These are phyloP conservation scores for Carpinus viminea DNA, from an alignment of 306 rosid species.

Conservation along the genomic window DNA sequence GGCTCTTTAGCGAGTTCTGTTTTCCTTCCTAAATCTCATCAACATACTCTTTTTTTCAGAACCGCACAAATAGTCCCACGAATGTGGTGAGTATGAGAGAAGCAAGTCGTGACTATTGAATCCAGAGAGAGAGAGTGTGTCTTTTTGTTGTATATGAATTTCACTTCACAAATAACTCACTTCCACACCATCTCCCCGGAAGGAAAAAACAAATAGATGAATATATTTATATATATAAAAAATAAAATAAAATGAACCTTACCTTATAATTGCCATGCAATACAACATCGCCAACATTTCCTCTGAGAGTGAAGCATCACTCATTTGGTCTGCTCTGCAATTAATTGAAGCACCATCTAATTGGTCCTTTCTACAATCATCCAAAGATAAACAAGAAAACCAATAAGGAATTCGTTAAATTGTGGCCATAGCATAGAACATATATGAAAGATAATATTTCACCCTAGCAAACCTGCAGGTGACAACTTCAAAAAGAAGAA, in stretches of 20 bases:
- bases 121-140: neutral
- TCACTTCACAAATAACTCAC: neutral
- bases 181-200: neutral
- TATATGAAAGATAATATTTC: neutral
- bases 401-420: neutral
- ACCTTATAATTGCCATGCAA: conserved; percentile 85
- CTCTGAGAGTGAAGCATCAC: conserved; percentile 57
- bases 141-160: neutral
- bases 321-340: conserved; percentile 31
- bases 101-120: neutral
- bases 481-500: neutral
- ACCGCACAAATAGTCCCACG: neutral
- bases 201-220: neutral
- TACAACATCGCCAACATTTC: conserved; percentile 74
- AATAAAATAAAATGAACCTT: conserved; percentile 17
- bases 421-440: neutral
- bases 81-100: neutral
- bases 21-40: too few species aligned
- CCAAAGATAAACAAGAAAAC: neutral
- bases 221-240: neutral
- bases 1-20: too few species aligned
- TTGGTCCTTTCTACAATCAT: conserved; percentile 30
- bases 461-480: neutral
- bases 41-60: too few species aligned
- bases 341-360: conserved; percentile 18